Conservation (phyloP, 805 yeast species). For the Tetrapisispora arboricola region DNA sequence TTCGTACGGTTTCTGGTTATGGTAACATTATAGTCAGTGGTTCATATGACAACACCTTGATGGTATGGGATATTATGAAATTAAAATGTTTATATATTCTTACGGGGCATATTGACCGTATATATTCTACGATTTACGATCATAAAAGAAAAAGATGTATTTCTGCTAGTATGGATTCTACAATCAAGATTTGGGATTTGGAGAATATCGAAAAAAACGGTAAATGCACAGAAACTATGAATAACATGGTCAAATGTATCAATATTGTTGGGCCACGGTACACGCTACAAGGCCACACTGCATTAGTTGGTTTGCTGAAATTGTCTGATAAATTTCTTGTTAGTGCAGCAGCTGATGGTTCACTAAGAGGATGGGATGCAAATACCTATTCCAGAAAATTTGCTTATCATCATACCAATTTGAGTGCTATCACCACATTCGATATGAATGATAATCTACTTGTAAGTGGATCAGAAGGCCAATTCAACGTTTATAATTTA, state of each 20-base stretch:
- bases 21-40: slow-evolving; percentile 82
- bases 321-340: slow-evolving; percentile 68
- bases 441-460: slow-evolving; percentile 77
- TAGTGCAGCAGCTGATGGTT: slow-evolving; percentile 92
- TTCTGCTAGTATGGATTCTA: slow-evolving; percentile 85
- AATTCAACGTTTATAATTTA: slow-evolving; percentile 81
- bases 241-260: slow-evolving; percentile 18
- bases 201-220: slow-evolving; percentile 53
- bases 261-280: slow-evolving; percentile 33
- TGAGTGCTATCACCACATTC: slow-evolving; percentile 87
- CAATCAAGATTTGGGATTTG: slow-evolving; percentile 84
- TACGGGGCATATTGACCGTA: slow-evolving; percentile 76
- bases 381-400: slow-evolving; percentile 54
- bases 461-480: slow-evolving; percentile 81
- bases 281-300: slow-evolving; percentile 77
- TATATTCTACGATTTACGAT: slow-evolving; percentile 83
- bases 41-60: slow-evolving; percentile 77
- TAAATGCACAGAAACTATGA: slow-evolving; percentile 15
- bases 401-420: slow-evolving; percentile 64
- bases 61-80: slow-evolving; percentile 84
- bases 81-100: slow-evolving; percentile 65
- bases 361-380: slow-evolving; percentile 90
- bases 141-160: slow-evolving; percentile 66
- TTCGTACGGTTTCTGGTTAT: slow-evolving; percentile 77
- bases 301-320: slow-evolving; percentile 79